phyloP scores from a whole-genome alignment of 352 stramenopile species.

The Saprolegnia parasitica region DNA sequence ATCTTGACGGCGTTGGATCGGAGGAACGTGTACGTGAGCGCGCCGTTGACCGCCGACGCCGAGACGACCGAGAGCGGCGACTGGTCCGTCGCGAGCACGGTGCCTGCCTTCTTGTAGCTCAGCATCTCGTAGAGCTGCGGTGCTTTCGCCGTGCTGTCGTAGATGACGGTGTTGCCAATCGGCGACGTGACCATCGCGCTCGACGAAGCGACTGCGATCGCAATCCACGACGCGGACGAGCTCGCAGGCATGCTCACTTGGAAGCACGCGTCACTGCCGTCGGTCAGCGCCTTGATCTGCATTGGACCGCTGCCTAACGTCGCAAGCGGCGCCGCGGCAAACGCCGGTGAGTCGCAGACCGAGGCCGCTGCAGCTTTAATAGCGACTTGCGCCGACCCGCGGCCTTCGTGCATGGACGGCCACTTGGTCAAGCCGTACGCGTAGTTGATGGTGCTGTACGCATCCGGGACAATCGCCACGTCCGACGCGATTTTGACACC shows the following conservation, averaged over 20 bases:
- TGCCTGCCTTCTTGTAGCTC: conserved; percentile 7
- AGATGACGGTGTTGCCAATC: conserved; percentile 3
- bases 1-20: neutral
- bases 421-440: neutral
- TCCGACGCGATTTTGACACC: neutral
- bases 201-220: neutral
- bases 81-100: neutral
- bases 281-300: neutral
- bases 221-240: neutral
- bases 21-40: conserved; percentile 12
- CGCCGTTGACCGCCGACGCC: neutral
- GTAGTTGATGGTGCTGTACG: neutral
- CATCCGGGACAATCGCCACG: neutral
- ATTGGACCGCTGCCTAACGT: conserved; percentile 5
- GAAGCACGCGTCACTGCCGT: neutral
- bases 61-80: neutral
- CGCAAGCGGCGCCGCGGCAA: neutral
- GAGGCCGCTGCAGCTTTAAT: neutral
- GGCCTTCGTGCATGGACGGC: conserved; percentile 10
- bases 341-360: neutral
- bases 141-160: neutral
- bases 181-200: conserved; percentile 13
- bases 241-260: conserved; percentile 1
- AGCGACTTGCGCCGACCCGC: neutral
- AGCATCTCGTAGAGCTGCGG: neutral